phyloP scores from a whole-genome alignment of 495 filamentous ascomycete species.

The Penicillium argentinense region DNA sequence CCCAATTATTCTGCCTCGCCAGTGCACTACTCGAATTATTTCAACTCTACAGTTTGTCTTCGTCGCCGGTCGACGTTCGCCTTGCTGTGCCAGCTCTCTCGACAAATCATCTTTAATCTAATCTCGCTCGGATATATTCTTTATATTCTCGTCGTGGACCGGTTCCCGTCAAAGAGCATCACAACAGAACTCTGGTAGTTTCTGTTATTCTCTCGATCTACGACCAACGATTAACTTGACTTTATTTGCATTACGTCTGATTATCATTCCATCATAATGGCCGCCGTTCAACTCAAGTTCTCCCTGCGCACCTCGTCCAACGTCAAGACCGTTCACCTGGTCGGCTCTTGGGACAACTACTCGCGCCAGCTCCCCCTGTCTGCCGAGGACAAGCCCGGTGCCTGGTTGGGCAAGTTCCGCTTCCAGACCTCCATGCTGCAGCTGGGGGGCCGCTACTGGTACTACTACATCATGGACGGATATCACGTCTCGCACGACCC shows the following conservation, averaged over 20 bases:
- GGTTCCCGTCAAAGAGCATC: conserved; percentile 22
- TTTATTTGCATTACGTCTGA: conserved; percentile 17
- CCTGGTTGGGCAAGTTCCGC: conserved; percentile 93
- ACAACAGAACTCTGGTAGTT: conserved; percentile 23
- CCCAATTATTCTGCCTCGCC: conserved; percentile 24
- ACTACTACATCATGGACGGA: conserved; percentile 99
- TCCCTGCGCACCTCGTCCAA: conserved; percentile 91
- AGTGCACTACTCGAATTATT: conserved; percentile 33
- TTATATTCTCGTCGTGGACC: conserved; percentile 30
- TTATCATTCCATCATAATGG: conserved; percentile 65
- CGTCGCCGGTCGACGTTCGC: conserved; percentile 55
- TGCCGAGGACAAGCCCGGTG: conserved; percentile 81
- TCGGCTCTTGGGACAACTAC: conserved; percentile 99
- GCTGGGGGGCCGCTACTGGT: conserved; percentile 93
- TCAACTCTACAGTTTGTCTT: conserved; percentile 21
- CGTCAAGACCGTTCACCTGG: conserved; percentile 96
- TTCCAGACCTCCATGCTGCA: conserved; percentile 84
- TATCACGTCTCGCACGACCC: conserved; percentile 99
- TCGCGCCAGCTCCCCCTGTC: conserved; percentile 86
- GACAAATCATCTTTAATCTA: conserved; percentile 52
- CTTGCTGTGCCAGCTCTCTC: conserved; percentile 33
- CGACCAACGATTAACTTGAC: conserved; percentile 21
- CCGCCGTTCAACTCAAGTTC: conserved; percentile 82
- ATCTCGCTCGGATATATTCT: conserved; percentile 55
- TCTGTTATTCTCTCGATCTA: conserved; percentile 16